Evolutionary conservation across 352 stramenopile species (phyloP), one percentile per base, ranked within the genome.

Genomic region (Globisporangium parvum): DNA sequence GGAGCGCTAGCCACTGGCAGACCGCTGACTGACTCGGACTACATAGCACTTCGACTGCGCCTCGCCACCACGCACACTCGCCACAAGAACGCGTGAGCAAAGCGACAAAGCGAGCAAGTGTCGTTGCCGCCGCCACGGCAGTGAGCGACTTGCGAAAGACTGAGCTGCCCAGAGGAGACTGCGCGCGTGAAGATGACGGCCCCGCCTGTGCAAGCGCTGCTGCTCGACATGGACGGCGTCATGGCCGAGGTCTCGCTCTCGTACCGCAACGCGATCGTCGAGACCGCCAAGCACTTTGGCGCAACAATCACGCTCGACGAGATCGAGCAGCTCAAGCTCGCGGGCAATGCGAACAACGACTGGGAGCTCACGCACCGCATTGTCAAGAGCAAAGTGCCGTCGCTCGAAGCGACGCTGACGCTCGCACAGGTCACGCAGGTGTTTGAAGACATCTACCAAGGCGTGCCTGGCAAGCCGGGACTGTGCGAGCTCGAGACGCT

Each of bases 171-270:
- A 12, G 37, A 49, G n/a, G 26, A 49, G 18, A 42, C 20, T 20
- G n/a, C 20, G 52, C 31, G 48, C 31, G 26, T 46, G n/a, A 63
- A n/a, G 47, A 47, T 48, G 39, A 33, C 42, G 17, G 39, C 61
- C 12, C 45, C 49, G 47, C 51, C 62, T 48, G 57, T 87, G 42
- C 60, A 91, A 57, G 87, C 85, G 39, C 69, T 98, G 49, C 77
- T 99, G 33, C 85, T 97, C 57, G 95, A 99, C 73, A 98, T 99
- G 95, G 96, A 99, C 71, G 95, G 96, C 57, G 95, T 99, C 37
- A 74, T 99, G 46, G 96, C 95, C 55, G 96, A 98, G 58, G 96
- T 99, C 5, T 94, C 84, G 20, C 71, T 88, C 54, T 98, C 89
- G n/a, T 99, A 98, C 66, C 86, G 93, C 53, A 75, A 83, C 44